Evolutionary conservation across 2,329 filamentous ascomycete species (phyloP), one percentile per base, ranked within the genome.

Genomic region (Colletotrichum sublineola): DNA sequence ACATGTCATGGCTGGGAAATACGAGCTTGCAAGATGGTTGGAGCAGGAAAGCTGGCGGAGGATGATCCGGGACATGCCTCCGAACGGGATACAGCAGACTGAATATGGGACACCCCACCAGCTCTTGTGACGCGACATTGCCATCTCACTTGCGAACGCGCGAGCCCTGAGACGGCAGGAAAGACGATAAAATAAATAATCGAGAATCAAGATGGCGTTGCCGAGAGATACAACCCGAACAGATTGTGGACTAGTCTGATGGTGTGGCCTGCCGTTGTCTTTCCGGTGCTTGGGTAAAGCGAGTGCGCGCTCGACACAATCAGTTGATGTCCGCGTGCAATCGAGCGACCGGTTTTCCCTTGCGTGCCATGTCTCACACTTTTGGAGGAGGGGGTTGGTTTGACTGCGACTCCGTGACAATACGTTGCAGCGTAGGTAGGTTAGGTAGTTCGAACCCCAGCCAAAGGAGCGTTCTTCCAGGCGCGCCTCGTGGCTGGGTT

Each of bases 161-260:
- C 20, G 53, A 46, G 42, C 50, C 52, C 20, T 53, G n/a, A n/a
- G 14, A 44, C 36, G 36, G 33, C 36, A 18, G n/a, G 20, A 44
- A 20, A 48, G 12, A 31, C 20, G 46, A 57, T 14, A 18, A 18
- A 15, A 15, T 5, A 18, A 18, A 18, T n/a, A 60, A 72, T 69
- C 40, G 53, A 72, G 58, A 67, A 72, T 72, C 46, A 46, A 72
- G 65, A 71, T 67, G 68, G 44, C 31, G 68, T 24, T 67, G 68
- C 38, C 40, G 50, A 33, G 40, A 33, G 58, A 60, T 63, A 38
- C 15, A 58, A 48, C 52, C 38, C 29, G 44, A 46, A 5, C 24
- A 60, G 69, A 55, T 71, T 48, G 11, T 42, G 33, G 3, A 4
- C 14, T 57, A 8, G 53, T n/a, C 31, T 62, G 15, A 48, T 38